Evolutionary conservation across 495 filamentous ascomycete species (phyloP).

Genomic region (Mytilinidion resinicola): DNA sequence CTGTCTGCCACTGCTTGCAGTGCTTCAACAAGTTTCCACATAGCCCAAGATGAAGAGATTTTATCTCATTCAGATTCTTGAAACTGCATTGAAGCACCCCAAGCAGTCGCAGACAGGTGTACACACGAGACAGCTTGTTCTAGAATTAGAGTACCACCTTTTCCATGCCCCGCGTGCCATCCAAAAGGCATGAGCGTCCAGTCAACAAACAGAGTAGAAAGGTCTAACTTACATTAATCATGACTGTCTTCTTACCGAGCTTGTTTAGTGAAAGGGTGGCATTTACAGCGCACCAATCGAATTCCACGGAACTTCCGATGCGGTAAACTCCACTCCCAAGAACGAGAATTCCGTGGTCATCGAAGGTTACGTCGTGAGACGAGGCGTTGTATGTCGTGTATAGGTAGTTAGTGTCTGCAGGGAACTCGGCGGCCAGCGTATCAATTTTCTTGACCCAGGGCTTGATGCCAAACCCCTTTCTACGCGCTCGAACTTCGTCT

Average conservation of each 20-base stretch:
- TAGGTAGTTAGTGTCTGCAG: conserved; percentile 89
- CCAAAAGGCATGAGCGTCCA: background rate
- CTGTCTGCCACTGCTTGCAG: no score
- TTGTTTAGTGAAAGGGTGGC: conserved; percentile 75
- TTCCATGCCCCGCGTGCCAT: no score
- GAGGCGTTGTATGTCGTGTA: conserved; percentile 98
- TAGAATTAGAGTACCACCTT: no score
- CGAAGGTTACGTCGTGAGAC: conserved; percentile 90
- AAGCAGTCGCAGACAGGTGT: no score
- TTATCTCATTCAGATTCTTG: no score
- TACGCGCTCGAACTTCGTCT: conserved; percentile 78
- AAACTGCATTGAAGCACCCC: no score
- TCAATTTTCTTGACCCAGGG: conserved; percentile 98
- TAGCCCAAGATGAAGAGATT: background rate
- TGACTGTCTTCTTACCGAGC: conserved; percentile 95
- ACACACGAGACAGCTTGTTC: no score
- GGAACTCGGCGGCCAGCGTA: conserved; percentile 94
- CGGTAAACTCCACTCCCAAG: conserved; percentile 93
- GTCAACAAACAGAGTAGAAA: background rate
- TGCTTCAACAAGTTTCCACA: background rate
- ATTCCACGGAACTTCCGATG: conserved; percentile 95
- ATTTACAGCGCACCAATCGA: conserved; percentile 98
- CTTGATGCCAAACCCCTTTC: conserved; percentile 76
- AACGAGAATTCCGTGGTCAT: conserved; percentile 86
- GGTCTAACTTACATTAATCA: conserved; percentile 65